Conservation (phyloP, 108 stramenopile species). For the Discostella stelligeroides region DNA sequence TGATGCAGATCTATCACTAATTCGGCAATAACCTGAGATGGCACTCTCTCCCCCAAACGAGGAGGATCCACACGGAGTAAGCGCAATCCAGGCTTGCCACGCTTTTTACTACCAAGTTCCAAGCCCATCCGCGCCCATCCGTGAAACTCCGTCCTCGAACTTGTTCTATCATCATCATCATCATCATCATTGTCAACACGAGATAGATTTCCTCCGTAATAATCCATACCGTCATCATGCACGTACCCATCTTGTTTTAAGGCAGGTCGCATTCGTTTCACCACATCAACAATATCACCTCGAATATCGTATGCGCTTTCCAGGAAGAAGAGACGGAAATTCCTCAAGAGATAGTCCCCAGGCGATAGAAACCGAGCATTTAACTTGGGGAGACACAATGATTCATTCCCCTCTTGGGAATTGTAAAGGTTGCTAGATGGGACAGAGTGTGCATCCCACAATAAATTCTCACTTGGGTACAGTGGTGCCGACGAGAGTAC, state of each 20-base stretch:
- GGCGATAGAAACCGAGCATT: conserved; percentile 89
- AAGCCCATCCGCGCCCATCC: conserved; percentile 90
- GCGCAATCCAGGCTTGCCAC: conserved; percentile 37
- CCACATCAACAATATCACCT: conserved; percentile 86
- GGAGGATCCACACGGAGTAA: conserved; percentile 86
- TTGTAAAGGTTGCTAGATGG: conserved; percentile 55
- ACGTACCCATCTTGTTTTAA: conserved; percentile 34
- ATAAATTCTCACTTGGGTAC: conserved; percentile 87
- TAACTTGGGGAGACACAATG: conserved; percentile 90
- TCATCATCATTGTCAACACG: conserved; percentile 41
- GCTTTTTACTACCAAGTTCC: conserved; percentile 52
- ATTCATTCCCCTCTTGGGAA: conserved; percentile 25
- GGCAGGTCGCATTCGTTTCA: conserved; percentile 73
- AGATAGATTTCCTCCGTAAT: conserved; percentile 41
- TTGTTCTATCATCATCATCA: conserved; percentile 46
- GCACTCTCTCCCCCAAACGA: conserved; percentile 77
- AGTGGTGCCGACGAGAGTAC: conserved; percentile 75
- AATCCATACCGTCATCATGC: conserved; percentile 41
- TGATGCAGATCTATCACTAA: conserved; percentile 80
- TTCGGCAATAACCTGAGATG: conserved; percentile 79
- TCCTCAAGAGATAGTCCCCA: conserved; percentile 89
- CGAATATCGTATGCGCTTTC: conserved; percentile 95
- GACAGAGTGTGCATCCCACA: conserved; percentile 85
- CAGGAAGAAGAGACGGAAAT: conserved; percentile 87
- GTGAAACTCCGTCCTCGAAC: conserved; percentile 64